phyloP scores from a whole-genome alignment of 2,329 filamentous ascomycete genomes.

The Cytospora schulzeri region DNA sequence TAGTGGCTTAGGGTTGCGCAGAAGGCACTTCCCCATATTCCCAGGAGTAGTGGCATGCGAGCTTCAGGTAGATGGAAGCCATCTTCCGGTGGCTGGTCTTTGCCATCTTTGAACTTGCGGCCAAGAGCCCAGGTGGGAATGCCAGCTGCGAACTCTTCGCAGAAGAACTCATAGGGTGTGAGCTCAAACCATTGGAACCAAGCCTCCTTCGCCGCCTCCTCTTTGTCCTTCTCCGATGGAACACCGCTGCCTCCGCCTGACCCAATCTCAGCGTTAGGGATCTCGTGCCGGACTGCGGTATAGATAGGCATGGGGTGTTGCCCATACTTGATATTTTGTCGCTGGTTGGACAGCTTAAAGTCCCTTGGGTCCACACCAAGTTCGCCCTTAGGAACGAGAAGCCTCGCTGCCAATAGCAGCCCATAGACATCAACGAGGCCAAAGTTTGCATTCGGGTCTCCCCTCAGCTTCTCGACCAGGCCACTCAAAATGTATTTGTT shows the following conservation, averaged over 20 bases:
- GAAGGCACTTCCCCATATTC: conserved; percentile 96
- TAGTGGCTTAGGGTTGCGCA: conserved; percentile 96
- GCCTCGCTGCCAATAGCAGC: conserved; percentile 76
- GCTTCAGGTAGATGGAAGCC: conserved; percentile 79
- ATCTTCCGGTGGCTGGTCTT: conserved; percentile 64
- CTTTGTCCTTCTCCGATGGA: conserved; percentile 52
- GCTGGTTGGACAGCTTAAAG: conserved; percentile 89
- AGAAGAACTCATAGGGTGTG: conserved; percentile 93
- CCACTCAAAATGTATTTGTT: conserved; percentile 90
- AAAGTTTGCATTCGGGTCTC: conserved; percentile 77
- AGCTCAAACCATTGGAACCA: conserved; percentile 99
- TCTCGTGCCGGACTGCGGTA: conserved; percentile 92
- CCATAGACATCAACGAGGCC: conserved; percentile 95
- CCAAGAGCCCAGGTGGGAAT: conserved; percentile 96
- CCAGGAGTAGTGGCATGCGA: conserved; percentile 80
- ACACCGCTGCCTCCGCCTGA: conserved; percentile 38
- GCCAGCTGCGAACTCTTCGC: conserved; percentile 86
- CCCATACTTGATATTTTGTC: conserved; percentile 73
- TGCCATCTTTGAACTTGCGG: conserved; percentile 74
- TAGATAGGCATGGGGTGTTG: conserved; percentile 91
- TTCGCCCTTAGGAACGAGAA: conserved; percentile 85
- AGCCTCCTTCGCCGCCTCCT: conserved; percentile 63
- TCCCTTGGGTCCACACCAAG: conserved; percentile 74
- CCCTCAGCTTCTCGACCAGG: conserved; percentile 87
- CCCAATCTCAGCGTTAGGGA: conserved; percentile 64